These are phyloP conservation scores for Suillus decipiens DNA, from an alignment of 768 basidiomycete genomes.

Conservation along the genomic window DNA sequence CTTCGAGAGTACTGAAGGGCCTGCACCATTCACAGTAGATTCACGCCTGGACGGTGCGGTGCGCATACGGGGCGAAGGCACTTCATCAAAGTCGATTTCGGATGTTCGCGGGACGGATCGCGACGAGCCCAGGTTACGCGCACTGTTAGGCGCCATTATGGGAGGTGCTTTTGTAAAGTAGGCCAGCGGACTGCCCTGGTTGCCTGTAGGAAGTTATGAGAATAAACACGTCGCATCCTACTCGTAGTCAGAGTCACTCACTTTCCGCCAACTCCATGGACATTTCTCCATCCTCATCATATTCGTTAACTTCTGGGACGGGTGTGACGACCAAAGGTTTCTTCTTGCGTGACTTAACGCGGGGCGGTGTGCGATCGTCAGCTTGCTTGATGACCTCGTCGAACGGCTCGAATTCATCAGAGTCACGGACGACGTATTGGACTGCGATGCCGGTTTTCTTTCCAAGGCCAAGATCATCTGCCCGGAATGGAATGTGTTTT, in stretches of 20 bases:
- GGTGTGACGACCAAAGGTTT: slow-evolving; percentile 40
- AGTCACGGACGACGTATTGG: slow-evolving; percentile 65
- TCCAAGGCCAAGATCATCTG: slow-evolving; percentile 74
- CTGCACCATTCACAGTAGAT: slow-evolving; percentile 35
- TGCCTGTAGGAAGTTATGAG: slow-evolving; percentile 22
- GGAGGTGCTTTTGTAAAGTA: slow-evolving; percentile 39
- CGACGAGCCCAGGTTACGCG: slow-evolving; percentile 39
- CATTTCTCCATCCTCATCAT: slow-evolving; percentile 64
- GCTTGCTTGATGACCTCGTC: slow-evolving; percentile 72
- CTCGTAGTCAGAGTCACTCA: slow-evolving; percentile 35
- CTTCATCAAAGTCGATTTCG: slow-evolving; percentile 59
- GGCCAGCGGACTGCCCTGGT: slow-evolving; percentile 32
- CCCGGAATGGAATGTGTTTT: slow-evolving; percentile 75
- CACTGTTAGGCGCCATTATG: slow-evolving; percentile 40
- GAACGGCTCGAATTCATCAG: slow-evolving; percentile 84
- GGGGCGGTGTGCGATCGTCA: slow-evolving; percentile 64
- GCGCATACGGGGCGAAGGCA: slow-evolving; percentile 57
- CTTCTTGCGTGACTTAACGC: slow-evolving; percentile 52
- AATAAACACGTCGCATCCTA: background rate
- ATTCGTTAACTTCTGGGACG: slow-evolving; percentile 40
- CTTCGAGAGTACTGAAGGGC: slow-evolving; percentile 36
- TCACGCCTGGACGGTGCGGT: slow-evolving; percentile 29
- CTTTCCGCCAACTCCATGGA: slow-evolving; percentile 80
- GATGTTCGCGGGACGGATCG: slow-evolving; percentile 54
- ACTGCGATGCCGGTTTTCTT: slow-evolving; percentile 80